phyloP scores from a whole-genome alignment of 306 rosid species.

The Glycine latifolia region DNA sequence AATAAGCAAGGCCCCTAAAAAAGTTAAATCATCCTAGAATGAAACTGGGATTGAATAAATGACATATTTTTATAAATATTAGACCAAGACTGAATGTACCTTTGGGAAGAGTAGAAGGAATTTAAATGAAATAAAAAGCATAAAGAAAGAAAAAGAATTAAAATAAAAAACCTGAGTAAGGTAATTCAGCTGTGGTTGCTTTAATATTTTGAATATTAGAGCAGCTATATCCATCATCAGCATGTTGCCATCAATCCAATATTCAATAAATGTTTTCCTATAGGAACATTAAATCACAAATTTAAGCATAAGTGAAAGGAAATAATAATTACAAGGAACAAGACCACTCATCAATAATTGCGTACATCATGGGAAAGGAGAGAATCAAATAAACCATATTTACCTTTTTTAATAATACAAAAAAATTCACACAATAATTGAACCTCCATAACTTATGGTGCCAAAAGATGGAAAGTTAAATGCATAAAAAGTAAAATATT shows the following conservation, averaged over 20 bases:
- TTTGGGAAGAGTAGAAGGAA: conserved; percentile 20
- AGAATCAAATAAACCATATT: conserved; percentile 30
- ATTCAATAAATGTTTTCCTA: conserved; percentile 84
- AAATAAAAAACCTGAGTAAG: conserved; percentile 68
- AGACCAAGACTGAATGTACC: conserved; percentile 23
- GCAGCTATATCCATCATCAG: conserved; percentile 85
- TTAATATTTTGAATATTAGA: conserved; percentile 77
- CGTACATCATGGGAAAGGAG: conserved; percentile 29
- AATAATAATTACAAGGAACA: conserved; percentile 41
- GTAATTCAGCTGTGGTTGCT: conserved; percentile 86
- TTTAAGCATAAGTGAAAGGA: conserved; percentile 29
- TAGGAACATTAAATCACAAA: conserved; percentile 46
- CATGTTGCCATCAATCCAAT: conserved; percentile 88
- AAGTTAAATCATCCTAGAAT: conserved; percentile 21
- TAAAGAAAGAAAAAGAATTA: conserved; percentile 34
- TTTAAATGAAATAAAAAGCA: conserved; percentile 30
- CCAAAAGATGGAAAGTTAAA: not conserved
- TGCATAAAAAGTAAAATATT: not conserved
- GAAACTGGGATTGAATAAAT: conserved; percentile 24
- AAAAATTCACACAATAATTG: conserved; percentile 33
- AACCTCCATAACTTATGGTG: conserved; percentile 7
- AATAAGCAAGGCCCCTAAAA: conserved; percentile 2
- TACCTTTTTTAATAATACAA: not conserved
- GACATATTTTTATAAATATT: conserved; percentile 15
- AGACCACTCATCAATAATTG: conserved; percentile 25